Base-by-base conservation (phyloP, 1,139 yeast genomes). In the Scheffersomyces quercinus region DNA sequence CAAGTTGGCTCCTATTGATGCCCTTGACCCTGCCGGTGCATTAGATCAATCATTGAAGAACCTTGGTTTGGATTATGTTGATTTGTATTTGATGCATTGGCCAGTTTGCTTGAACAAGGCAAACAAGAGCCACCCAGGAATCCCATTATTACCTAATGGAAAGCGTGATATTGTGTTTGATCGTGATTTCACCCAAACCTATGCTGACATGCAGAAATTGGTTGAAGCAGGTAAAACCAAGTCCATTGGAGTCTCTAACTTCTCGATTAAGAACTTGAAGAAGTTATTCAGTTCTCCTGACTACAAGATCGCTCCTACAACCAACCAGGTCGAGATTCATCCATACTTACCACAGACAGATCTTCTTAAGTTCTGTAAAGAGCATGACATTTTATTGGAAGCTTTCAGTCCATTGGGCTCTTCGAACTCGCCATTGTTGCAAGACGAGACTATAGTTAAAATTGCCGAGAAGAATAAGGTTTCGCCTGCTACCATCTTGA, bases 11-110 rank as follows among this genome's bases (percentile, higher is more conserved):
- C 77, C 83, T 48, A 68, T 83, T 32, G 82, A 79, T 58, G 90
- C 85, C 58, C 73, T 75, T 53, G 70, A 81, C 42, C 84, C 83
- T 24, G 83, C 65, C 37, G 72, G 62, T 35, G 88, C 86, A 5
- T 68, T 89, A 44, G 79, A 83, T 39, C 67, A 62, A 40, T 83
- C 95, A 3, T 75, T 90, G 58, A 61, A 77, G 54, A 81, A 82
- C 57, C 72, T 90, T 54, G 85, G 85, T 2, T 68, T 87, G 53
- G 95, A 87, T 42, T 90, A 90, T 57, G 83, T 90, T 45, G 97
- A 90, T 62, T 73, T 90, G 54, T 85, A 84, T 63, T 75, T 90
- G 61, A 78, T 88, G 58, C 97, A 91, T 68, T 89, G 96, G 96
- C 97, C 97, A 5, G 74, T 79, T 42, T 76, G 35, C 13, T 31